Evolutionary conservation across 345 rosid genomes (phyloP).

Genomic region (Gossypium mustelinum): DNA sequence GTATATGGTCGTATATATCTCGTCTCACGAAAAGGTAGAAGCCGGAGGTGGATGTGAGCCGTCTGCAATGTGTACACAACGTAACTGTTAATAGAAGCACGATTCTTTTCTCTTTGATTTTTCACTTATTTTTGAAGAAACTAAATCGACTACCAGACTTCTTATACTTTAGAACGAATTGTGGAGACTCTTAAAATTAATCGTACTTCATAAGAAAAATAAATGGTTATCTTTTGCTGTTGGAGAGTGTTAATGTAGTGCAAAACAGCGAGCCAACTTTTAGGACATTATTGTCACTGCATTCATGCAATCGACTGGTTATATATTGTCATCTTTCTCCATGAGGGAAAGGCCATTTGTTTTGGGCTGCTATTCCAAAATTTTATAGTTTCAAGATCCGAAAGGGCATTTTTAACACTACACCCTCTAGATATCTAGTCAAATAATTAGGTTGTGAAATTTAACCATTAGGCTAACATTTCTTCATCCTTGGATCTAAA

Average conservation of each 20-base stretch:
- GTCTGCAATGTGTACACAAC: not conserved
- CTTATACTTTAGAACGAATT: conserved; percentile 5
- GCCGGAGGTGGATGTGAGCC: conserved; percentile 33
- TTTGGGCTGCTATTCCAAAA: too few species aligned
- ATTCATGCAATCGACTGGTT: not conserved
- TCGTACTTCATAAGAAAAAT: not conserved
- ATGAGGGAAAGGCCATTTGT: too few species aligned
- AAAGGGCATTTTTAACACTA: not conserved
- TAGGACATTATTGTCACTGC: not conserved
- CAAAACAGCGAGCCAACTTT: not conserved
- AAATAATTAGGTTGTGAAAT: not conserved
- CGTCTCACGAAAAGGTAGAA: conserved; percentile 58
- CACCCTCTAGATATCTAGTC: not conserved
- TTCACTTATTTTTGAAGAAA: not conserved
- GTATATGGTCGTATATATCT: conserved; percentile 86
- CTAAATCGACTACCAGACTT: not conserved
- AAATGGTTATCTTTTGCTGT: not conserved
- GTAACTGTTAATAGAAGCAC: conserved; percentile 17
- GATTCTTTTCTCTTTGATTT: conserved; percentile 23
- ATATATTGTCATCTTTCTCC: not conserved
- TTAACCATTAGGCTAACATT: not conserved
- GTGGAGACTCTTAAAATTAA: not conserved
- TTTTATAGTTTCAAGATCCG: not conserved
- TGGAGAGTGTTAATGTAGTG: not conserved
- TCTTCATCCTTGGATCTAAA: not conserved